Evolutionary conservation across 2,329 filamentous ascomycete genomes (phyloP).

Genomic region (Cladophialophora psammophila): DNA sequence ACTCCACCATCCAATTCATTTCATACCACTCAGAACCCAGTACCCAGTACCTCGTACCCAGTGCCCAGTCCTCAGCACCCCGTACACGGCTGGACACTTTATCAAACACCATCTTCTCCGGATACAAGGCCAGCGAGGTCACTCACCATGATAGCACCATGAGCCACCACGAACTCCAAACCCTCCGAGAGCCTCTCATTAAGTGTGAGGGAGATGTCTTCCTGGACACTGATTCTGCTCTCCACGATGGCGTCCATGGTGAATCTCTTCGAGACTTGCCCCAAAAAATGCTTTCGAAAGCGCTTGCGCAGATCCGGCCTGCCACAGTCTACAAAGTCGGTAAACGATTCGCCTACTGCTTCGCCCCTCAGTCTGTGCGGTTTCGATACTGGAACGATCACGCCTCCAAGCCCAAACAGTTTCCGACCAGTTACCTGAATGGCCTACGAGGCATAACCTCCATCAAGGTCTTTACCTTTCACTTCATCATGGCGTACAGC

Average conservation of each 20-base stretch:
- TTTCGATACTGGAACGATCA: conserved; percentile 36
- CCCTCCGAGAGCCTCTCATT: conserved; percentile 17
- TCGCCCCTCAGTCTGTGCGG: conserved; percentile 35
- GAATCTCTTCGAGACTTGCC: conserved; percentile 25
- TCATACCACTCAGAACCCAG: not conserved
- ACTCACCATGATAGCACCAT: conserved; percentile 15
- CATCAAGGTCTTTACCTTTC: conserved; percentile 56
- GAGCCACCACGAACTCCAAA: conserved; percentile 15
- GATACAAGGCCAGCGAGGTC: not conserved
- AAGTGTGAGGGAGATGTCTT: conserved; percentile 26
- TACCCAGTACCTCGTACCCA: not conserved
- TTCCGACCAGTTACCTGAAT: conserved; percentile 42
- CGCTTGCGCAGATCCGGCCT: conserved; percentile 28
- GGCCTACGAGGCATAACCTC: conserved; percentile 55
- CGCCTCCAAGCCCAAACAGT: conserved; percentile 35
- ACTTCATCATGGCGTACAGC: conserved; percentile 51
- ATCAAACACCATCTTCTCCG: not conserved
- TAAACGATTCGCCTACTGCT: conserved; percentile 38
- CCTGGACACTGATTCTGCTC: conserved; percentile 14
- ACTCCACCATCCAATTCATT: not conserved
- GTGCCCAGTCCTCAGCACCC: not conserved
- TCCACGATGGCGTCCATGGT: not conserved
- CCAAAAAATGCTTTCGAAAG: conserved; percentile 25
- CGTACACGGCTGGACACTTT: too few relatives aligned
- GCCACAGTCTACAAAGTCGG: conserved; percentile 30